A percentile compares a stretch with the other conserved stretches of the same genome.
These are phyloP conservation scores for Globisporangium irregulare DNA, from an alignment of 352 stramenopile genomes.

Conservation along the genomic window DNA sequence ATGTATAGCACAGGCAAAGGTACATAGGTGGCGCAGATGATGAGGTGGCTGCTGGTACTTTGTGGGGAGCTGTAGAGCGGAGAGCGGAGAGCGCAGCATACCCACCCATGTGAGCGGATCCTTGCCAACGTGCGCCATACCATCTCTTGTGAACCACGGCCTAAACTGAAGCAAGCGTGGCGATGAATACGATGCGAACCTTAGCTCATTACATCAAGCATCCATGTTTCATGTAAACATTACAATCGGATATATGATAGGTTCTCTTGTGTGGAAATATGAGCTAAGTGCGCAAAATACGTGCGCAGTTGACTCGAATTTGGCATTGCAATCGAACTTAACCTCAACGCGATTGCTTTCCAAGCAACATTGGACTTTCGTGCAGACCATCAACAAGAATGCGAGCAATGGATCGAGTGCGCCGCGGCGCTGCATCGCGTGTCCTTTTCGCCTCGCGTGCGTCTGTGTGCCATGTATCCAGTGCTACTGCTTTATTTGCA, in stretches of 20 bases:
- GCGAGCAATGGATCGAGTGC: background rate
- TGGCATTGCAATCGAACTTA: background rate
- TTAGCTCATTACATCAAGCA: background rate
- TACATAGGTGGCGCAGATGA: background rate
- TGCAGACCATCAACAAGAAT: background rate
- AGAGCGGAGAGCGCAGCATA: conserved; percentile 18
- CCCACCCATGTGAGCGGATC: conserved; percentile 52
- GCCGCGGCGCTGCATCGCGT: background rate
- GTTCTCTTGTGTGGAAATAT: background rate
- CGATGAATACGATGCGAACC: background rate
- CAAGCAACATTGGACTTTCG: background rate
- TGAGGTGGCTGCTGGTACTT: background rate
- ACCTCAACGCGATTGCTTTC: background rate
- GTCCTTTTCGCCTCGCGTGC: background rate
- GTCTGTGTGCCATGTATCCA: background rate
- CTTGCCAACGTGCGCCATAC: conserved; percentile 18
- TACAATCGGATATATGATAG: background rate
- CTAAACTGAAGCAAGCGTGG: background rate
- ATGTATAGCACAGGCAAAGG: background rate
- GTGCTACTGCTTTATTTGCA: background rate
- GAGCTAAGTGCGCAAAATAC: conserved; percentile 39
- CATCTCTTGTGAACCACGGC: background rate
- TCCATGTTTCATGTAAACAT: background rate
- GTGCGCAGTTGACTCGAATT: conserved; percentile 7
- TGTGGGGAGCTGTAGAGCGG: background rate